phyloP scores from a whole-genome alignment of 2,329 filamentous ascomycete species.

The Botrytis porri region DNA sequence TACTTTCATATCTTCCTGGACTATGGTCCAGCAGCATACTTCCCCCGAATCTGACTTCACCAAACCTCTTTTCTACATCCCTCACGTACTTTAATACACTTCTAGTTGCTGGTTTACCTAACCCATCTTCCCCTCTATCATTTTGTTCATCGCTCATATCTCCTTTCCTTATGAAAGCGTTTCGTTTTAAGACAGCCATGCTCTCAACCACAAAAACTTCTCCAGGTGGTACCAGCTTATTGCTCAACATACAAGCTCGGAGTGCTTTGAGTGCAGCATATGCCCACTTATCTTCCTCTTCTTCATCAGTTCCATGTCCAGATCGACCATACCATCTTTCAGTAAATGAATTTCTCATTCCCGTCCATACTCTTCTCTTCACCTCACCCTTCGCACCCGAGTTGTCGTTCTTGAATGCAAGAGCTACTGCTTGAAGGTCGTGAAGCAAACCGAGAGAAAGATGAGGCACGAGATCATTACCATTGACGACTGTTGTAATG shows the following conservation, averaged over 20 bases:
- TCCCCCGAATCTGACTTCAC: constrained; percentile 67
- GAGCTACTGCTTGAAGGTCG: constrained; percentile 68
- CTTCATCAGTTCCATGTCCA: constrained; percentile 40
- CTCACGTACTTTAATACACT: constrained; percentile 68
- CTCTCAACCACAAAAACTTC: constrained; percentile 73
- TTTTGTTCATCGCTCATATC: neutral
- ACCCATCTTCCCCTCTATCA: constrained; percentile 23
- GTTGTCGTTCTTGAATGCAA: constrained; percentile 71
- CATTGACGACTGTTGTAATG: constrained; percentile 72
- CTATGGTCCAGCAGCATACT: constrained; percentile 76
- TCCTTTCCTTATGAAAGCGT: constrained; percentile 52
- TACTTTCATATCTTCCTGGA: constrained; percentile 70
- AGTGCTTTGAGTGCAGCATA: constrained; percentile 64
- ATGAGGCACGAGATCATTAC: constrained; percentile 69
- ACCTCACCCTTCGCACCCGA: constrained; percentile 65
- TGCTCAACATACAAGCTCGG: constrained; percentile 63
- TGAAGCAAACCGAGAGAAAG: constrained; percentile 72
- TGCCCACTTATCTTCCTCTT: constrained; percentile 67
- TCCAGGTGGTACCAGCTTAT: constrained; percentile 70
- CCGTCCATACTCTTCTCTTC: constrained; percentile 62
- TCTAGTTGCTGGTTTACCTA: constrained; percentile 65
- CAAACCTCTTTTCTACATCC: constrained; percentile 68
- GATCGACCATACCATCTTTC: constrained; percentile 56
- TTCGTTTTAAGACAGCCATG: constrained; percentile 62
- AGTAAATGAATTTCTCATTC: constrained; percentile 58